Percentiles rank a stretch among this genome's conserved stretches.
These are phyloP conservation scores for Aspergillus fijiensis DNA, from an alignment of 2,329 filamentous ascomycete genomes.

Conservation along the genomic window DNA sequence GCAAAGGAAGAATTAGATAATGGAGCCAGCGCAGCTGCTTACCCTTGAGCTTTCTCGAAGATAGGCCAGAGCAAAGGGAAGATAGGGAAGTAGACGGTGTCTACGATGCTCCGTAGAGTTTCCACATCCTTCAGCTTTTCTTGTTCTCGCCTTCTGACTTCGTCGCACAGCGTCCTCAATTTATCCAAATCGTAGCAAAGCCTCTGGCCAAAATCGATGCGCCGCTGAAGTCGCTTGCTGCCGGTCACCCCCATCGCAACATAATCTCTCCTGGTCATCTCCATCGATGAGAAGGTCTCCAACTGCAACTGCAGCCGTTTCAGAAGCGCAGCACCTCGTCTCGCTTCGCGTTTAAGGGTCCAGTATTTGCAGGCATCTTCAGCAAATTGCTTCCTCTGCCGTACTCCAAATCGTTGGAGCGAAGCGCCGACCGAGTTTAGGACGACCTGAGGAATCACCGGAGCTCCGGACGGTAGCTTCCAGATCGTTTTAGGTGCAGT, in stretches of 20 bases:
- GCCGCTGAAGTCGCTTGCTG: constrained; percentile 70
- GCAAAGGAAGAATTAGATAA: constrained; percentile 1
- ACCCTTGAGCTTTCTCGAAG: constrained; percentile 77
- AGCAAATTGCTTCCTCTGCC: constrained; percentile 87
- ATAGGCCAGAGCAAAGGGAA: constrained; percentile 73
- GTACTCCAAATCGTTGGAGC: constrained; percentile 76
- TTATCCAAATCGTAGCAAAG: constrained; percentile 67
- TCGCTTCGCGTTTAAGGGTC: constrained; percentile 92
- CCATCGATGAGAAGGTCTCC: constrained; percentile 96
- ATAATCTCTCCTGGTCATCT: constrained; percentile 92
- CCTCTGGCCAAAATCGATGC: constrained; percentile 82
- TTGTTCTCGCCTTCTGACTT: constrained; percentile 72
- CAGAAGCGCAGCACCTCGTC: constrained; percentile 83
- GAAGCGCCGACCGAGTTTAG: constrained; percentile 83
- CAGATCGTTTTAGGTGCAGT: constrained; percentile 67
- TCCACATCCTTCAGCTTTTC: constrained; percentile 75
- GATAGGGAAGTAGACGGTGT: constrained; percentile 90
- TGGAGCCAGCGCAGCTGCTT: constrained; percentile 48
- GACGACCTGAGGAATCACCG: constrained; percentile 86
- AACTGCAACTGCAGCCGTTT: constrained; percentile 93
- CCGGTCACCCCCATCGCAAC: constrained; percentile 89
- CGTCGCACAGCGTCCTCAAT: constrained; percentile 67
- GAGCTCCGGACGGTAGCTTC: constrained; percentile 92
- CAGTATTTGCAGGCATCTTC: constrained; percentile 95
- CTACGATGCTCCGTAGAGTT: constrained; percentile 74